Conservation (phyloP, 192 early-diverging fungal genomes). For the Gryganskiella cystojenkinii region DNA sequence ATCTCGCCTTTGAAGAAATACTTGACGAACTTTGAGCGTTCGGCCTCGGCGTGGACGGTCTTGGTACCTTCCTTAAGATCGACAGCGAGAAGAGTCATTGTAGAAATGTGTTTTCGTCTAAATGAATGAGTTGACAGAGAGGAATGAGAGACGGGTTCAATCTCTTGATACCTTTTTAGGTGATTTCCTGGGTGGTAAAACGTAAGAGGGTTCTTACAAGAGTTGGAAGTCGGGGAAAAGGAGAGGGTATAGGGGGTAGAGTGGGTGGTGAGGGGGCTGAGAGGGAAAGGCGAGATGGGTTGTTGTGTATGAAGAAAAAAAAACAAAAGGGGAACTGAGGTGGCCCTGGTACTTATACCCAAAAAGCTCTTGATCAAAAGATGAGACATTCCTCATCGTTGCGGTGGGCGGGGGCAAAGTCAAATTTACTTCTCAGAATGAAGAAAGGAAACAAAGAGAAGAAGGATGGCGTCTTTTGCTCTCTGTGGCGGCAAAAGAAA, state of each 20-base stretch:
- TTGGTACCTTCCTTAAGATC: slow-evolving; percentile 68
- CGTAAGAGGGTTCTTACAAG: too few species aligned
- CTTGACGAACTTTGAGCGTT: slow-evolving; percentile 62
- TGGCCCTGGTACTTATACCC: not conserved
- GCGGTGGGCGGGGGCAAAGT: too few species aligned
- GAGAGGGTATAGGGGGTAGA: not conserved
- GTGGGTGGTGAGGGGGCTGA: not conserved
- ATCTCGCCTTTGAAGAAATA: slow-evolving; percentile 67
- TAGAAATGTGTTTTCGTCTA: too few species aligned
- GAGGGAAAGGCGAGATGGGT: not conserved
- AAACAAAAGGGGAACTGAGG: not conserved
- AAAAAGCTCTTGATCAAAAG: too few species aligned
- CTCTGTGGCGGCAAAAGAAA: not conserved
- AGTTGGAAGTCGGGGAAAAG: not conserved
- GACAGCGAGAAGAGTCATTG: slow-evolving; percentile 57
- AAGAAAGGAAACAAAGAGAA: not conserved
- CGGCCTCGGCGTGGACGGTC: slow-evolving; percentile 60
- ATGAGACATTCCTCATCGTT: too few species aligned
- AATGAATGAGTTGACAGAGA: not conserved
- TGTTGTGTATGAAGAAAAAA: slow-evolving; percentile 5
- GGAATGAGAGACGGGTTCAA: not conserved
- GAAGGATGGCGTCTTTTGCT: not conserved
- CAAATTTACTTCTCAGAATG: too few species aligned
- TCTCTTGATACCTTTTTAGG: not conserved
- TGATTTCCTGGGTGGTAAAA: not conserved